Evolutionary conservation across 306 rosid genomes (phyloP).

Genomic region (Citrullus mucosospermus): DNA sequence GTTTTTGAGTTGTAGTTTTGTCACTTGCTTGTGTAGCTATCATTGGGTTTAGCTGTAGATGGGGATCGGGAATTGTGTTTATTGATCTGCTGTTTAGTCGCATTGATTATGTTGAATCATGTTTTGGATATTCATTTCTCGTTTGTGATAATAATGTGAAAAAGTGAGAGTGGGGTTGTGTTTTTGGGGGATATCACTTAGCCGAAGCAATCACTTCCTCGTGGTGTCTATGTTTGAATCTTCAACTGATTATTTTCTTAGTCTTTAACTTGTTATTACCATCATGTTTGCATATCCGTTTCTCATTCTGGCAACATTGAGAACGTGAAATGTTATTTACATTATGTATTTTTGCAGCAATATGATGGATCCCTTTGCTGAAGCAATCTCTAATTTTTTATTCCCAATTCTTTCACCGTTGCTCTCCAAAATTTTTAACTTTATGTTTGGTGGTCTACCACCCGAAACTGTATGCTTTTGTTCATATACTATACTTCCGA

Average conservation of each 20-base stretch:
- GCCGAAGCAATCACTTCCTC: neutral
- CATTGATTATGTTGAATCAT: neutral
- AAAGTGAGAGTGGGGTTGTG: neutral
- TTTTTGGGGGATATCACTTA: neutral
- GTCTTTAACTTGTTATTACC: neutral
- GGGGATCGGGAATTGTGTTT: neutral
- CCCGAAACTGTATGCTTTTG: neutral
- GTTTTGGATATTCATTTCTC: neutral
- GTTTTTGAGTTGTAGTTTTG: neutral
- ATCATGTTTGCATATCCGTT: neutral
- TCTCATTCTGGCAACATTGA: neutral
- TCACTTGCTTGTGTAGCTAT: neutral
- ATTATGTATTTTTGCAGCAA: neutral
- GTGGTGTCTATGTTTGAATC: neutral
- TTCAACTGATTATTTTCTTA: neutral
- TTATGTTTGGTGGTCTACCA: neutral
- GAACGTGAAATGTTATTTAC: neutral
- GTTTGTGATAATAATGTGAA: neutral
- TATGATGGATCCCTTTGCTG: neutral
- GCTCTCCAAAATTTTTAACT: neutral
- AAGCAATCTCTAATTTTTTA: neutral
- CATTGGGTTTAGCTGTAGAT: neutral
- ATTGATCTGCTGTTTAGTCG: neutral
- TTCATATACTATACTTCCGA: neutral
- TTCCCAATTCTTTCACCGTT: neutral